Conservation (phyloP, 2,329 filamentous ascomycete species). For the Trichoderma atrobrunneum region DNA sequence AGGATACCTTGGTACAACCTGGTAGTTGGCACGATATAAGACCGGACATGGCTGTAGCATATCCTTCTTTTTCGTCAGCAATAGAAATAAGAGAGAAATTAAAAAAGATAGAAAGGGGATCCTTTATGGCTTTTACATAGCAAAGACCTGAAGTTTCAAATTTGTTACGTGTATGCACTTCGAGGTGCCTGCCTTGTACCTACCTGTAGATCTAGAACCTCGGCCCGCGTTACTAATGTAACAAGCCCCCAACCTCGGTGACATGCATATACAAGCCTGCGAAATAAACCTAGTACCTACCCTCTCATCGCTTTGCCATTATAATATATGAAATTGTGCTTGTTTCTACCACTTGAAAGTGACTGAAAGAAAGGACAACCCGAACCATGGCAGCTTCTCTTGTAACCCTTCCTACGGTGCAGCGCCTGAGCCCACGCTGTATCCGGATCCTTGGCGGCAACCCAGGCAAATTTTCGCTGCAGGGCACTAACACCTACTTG, state of each 20-base stretch:
- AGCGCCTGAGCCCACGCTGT: constrained; percentile 72
- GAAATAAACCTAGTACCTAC: background rate
- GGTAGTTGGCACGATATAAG: no score
- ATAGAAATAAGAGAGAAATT: background rate
- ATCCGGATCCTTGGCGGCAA: constrained; percentile 88
- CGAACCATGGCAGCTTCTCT: constrained; percentile 35
- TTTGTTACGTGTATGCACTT: background rate
- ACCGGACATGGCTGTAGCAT: no score
- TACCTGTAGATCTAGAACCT: background rate
- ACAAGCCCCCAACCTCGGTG: background rate
- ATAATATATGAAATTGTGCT: background rate
- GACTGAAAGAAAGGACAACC: background rate
- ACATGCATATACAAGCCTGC: background rate
- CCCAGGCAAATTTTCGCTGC: constrained; percentile 73
- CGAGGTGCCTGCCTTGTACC: no score
- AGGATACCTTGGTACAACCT: background rate
- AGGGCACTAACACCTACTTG: constrained; percentile 93
- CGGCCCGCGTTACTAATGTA: background rate
- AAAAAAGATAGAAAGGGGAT: background rate
- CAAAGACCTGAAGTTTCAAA: background rate
- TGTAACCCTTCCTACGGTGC: constrained; percentile 66
- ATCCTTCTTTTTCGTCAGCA: background rate
- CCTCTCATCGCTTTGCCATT: background rate
- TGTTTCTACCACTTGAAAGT: background rate
- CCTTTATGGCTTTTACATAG: background rate